Conservation (phyloP, 129 eudicot genomes). For the Smallanthus sonchifolius region DNA sequence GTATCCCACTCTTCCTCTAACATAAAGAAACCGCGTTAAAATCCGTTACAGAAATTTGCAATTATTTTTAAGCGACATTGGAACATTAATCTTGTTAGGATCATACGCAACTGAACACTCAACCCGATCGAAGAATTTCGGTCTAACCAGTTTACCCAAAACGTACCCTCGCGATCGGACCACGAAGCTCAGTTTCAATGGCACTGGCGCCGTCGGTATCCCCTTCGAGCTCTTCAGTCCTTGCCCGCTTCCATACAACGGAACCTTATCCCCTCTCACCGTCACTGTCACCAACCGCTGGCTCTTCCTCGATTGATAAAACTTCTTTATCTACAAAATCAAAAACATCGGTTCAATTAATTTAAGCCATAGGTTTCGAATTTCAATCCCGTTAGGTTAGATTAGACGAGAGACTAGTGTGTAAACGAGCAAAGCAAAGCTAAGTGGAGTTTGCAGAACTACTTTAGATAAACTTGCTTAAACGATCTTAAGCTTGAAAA, state of each 20-base stretch:
- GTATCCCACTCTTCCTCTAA: conserved; percentile 5
- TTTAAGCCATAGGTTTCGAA: neutral
- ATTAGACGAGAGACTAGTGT: too few species aligned
- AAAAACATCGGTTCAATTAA: neutral
- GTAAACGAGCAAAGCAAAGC: too few species aligned
- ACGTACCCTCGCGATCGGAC: conserved; percentile 79
- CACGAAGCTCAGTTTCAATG: conserved; percentile 49
- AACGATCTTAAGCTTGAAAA: too few species aligned
- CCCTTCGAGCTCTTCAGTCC: conserved; percentile 68
- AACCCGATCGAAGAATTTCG: conserved; percentile 57
- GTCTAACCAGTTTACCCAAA: conserved; percentile 81
- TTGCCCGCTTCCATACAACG: conserved; percentile 85
- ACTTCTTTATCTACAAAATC: conserved; percentile 57
- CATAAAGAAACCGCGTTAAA: neutral
- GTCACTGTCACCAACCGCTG: conserved; percentile 40
- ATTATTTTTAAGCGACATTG: conserved; percentile 53
- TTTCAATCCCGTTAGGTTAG: too few species aligned
- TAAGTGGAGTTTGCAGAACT: too few species aligned
- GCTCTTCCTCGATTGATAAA: conserved; percentile 66
- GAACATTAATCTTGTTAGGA: conserved; percentile 40
- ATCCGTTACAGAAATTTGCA: conserved; percentile 13
- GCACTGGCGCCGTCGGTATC: conserved; percentile 59
- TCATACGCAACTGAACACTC: conserved; percentile 55
- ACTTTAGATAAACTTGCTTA: too few species aligned
- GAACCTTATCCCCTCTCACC: conserved; percentile 60